phyloP scores from a whole-genome alignment of 495 filamentous ascomycete species.

The Clavariopsis aquatica region DNA sequence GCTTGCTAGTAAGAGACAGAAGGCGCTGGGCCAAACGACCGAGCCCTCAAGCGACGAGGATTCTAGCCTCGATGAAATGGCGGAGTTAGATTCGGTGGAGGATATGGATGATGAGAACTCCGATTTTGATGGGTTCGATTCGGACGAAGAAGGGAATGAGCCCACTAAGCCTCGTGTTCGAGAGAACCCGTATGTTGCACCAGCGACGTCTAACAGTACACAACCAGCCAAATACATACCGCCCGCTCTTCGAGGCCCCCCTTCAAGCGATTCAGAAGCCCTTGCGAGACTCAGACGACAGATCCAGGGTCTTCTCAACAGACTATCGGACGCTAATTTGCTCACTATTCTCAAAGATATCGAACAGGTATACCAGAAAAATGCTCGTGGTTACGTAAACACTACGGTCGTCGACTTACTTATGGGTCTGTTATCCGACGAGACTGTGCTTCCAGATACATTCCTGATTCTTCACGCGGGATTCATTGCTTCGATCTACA shows the following conservation, averaged over 20 bases:
- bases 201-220: slow-evolving; percentile 42
- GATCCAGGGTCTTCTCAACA: slow-evolving; percentile 85
- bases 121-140: slow-evolving; percentile 41
- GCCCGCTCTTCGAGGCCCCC: slow-evolving; percentile 71
- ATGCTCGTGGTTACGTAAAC: slow-evolving; percentile 82
- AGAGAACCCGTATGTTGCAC: slow-evolving; percentile 68
- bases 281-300: slow-evolving; percentile 72
- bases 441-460: slow-evolving; percentile 74
- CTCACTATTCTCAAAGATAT: slow-evolving; percentile 76
- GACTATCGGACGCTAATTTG: slow-evolving; percentile 86
- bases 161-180: slow-evolving; percentile 46
- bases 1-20: slow-evolving; percentile 67
- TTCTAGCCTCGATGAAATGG: slow-evolving; percentile 10
- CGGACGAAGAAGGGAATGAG: slow-evolving; percentile 38
- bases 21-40: slow-evolving; percentile 58
- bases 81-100: slow-evolving; percentile 6
- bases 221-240: slow-evolving; percentile 76
- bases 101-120: slow-evolving; percentile 43
- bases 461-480: slow-evolving; percentile 89
- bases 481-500: slow-evolving; percentile 86
- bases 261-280: slow-evolving; percentile 64
- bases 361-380: slow-evolving; percentile 75
- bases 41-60: slow-evolving; percentile 46
- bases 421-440: slow-evolving; percentile 73
- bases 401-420: slow-evolving; percentile 73